Evolutionary conservation across 1,284 basidiomycete species (phyloP).

Genomic region (Abortiporus biennis): DNA sequence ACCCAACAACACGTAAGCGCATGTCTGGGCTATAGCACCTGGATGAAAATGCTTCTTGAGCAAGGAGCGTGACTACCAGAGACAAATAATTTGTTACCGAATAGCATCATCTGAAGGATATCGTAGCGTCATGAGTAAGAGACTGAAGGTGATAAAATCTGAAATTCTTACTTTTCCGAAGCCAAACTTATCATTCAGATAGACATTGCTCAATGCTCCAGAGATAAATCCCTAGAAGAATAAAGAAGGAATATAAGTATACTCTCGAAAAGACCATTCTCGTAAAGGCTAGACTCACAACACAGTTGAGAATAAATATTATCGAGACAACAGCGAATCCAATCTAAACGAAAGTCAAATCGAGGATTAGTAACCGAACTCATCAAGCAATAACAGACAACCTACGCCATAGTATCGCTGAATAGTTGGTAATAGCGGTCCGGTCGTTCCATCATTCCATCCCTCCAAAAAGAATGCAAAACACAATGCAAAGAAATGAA

Average conservation of each 20-base stretch:
- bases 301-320: constrained; percentile 35
- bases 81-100: not conserved
- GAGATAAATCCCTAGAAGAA: constrained; percentile 41
- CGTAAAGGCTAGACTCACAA: constrained; percentile 20
- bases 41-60: not conserved
- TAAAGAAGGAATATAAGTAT: not conserved
- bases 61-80: not conserved
- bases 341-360: constrained; percentile 24
- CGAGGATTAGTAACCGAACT: not conserved
- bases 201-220: constrained; percentile 48
- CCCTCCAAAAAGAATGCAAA: constrained; percentile 39
- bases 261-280: constrained; percentile 49
- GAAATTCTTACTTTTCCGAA: constrained; percentile 42
- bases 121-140: too few relatives aligned
- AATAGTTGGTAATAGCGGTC: constrained; percentile 50
- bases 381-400: constrained; percentile 9
- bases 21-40: not conserved
- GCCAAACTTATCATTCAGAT: constrained; percentile 46
- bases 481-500: constrained; percentile 29
- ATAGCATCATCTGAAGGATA: not conserved
- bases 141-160: too few relatives aligned
- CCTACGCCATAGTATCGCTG: constrained; percentile 46
- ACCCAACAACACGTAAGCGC: not conserved
- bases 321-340: constrained; percentile 42
- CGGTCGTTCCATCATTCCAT: constrained; percentile 53